Percentiles rank a stretch among this genome's conserved stretches.
Conservation (phyloP, 225 moss, liverwort and hornwort genomes). For the Pseudoscleropodium purum region DNA sequence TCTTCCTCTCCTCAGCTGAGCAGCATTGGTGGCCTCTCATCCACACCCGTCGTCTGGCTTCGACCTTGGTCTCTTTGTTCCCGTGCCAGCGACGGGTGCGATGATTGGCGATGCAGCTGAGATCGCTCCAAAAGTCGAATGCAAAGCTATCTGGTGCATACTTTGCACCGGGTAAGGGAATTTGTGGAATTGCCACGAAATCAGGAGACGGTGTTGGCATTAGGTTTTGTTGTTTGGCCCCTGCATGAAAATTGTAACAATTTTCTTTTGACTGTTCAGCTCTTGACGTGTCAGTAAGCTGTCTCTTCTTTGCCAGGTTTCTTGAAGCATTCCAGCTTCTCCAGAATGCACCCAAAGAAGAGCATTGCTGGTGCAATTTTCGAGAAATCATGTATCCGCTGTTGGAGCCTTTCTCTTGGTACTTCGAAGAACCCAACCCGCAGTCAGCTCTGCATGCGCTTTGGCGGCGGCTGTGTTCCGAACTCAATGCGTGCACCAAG, state of each 20-base stretch:
- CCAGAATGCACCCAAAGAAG: constrained; percentile 51
- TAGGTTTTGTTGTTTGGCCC: background rate
- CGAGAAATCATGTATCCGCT: constrained; percentile 74
- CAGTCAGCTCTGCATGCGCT: constrained; percentile 55
- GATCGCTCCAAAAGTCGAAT: background rate
- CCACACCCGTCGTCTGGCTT: background rate
- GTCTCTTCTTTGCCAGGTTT: constrained; percentile 33
- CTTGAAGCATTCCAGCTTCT: constrained; percentile 63
- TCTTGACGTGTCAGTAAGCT: background rate
- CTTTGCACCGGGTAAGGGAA: background rate
- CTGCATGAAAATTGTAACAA: background rate
- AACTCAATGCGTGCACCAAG: constrained; percentile 69
- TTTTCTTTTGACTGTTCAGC: background rate
- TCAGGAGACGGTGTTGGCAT: background rate
- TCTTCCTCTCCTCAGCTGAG: background rate
- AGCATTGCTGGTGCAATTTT: constrained; percentile 91
- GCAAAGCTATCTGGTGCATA: background rate
- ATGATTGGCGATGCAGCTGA: background rate
- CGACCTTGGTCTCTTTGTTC: background rate
- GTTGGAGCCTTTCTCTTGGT: constrained; percentile 78
- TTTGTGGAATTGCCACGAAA: background rate
- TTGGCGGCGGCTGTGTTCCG: constrained; percentile 77
- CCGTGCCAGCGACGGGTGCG: background rate
- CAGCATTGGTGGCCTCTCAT: background rate
- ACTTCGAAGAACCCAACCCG: constrained; percentile 31